These are phyloP conservation scores for Atalantia buxifolia DNA, from an alignment of 345 rosid species.

Conservation along the genomic window DNA sequence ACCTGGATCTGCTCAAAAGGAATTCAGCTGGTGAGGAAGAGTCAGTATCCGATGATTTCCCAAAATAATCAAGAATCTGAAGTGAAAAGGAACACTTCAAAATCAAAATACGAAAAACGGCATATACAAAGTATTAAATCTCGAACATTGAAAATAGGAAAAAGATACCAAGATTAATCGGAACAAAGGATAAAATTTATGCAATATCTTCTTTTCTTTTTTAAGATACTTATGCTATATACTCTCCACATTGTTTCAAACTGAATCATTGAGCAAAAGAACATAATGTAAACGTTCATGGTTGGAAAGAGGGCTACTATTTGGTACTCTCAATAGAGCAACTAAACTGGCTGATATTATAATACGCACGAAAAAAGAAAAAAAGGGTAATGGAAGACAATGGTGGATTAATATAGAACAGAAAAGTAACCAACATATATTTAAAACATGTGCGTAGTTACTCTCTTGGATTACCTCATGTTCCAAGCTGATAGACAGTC, in stretches of 20 bases:
- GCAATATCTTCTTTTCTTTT: background rate
- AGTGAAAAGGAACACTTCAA: constrained; percentile 4
- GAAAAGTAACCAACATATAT: background rate
- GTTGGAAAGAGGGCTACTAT: background rate
- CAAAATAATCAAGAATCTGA: constrained; percentile 88
- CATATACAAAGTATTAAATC: background rate
- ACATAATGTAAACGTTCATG: background rate
- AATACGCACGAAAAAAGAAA: background rate
- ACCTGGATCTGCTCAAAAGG: constrained; percentile 93
- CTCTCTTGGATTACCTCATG: constrained; percentile 54
- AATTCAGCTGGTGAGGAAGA: constrained; percentile 76
- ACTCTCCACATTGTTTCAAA: background rate
- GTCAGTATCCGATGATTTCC: constrained; percentile 76
- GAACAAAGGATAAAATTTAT: background rate
- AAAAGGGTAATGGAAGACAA: background rate
- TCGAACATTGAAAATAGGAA: background rate
- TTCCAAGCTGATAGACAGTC: constrained; percentile 85
- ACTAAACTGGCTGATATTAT: background rate
- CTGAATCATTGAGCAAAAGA: background rate
- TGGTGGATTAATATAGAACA: background rate
- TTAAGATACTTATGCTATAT: background rate
- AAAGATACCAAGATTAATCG: background rate
- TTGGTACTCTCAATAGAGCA: background rate
- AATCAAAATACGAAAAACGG: background rate
- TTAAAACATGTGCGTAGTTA: background rate